Base-by-base conservation (phyloP, 164 flowering plant genomes). In the Magnolia officinalis region DNA sequence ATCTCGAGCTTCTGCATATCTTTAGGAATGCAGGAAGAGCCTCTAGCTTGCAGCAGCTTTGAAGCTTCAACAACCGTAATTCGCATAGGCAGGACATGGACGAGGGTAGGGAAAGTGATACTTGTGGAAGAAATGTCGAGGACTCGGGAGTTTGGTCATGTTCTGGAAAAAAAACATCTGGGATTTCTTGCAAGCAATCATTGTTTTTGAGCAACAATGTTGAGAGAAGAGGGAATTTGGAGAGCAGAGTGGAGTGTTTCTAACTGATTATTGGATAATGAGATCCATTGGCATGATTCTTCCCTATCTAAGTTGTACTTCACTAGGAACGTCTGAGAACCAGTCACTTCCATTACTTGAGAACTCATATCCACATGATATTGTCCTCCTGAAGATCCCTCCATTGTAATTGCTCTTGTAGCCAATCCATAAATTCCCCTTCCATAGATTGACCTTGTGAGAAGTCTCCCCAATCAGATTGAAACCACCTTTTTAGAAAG, bases 401-500 rank as follows among this genome's bases (percentile, higher is more conserved):
- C 45, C 45, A 37, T 37, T 37, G 45, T 37, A 4, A 5, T 5
- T 37, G 45, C 6, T 37, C 45, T 37, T 4, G 6, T 37, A 37
- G 45, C 45, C 45, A 37, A 5, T 37, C 45, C 45, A 37, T 37
- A 37, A 37, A 37, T 37, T 37, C 6, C 6, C 0, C 45, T 37
- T 37, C 45, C 6, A 3, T 4, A 0, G 45, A 5, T 3, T 37
- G 6, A 4, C 0, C 0, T 3, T 37, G 1, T 1, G 2, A 26
- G 1, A 1, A 1, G 29, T 1, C 29, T 26, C 2, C 29, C 0
- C 2, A 1, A 24, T 1, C 0, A 26, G 1, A 26, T 26, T 26
- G 2, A 26, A 0, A 2, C 29, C 2, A 1, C 29, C 29, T 26
- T 0, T 1, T 0, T 1, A 26, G 29, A 26, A 1, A 26, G 29